Evolutionary conservation across 2,329 filamentous ascomycete genomes (phyloP).

Genomic region (Fusarium paranaense): DNA sequence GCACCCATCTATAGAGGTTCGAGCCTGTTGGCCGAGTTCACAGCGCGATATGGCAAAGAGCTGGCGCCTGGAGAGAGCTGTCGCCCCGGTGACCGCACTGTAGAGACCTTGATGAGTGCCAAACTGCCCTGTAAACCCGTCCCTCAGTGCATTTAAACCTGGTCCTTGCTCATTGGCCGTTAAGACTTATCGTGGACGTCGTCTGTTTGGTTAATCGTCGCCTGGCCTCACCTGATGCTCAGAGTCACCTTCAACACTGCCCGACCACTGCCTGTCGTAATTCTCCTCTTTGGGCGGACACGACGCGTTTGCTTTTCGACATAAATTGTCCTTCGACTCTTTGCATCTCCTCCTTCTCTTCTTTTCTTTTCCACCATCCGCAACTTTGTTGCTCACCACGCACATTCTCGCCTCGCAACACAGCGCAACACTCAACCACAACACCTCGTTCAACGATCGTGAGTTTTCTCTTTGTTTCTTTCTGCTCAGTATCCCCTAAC

Average conservation of each 20-base stretch:
- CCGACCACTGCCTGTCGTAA: not conserved
- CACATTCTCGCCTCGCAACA: not conserved
- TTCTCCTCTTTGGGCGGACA: not conserved
- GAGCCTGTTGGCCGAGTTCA: not conserved
- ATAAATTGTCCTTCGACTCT: not conserved
- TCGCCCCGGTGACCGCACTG: not conserved
- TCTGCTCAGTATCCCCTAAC: not conserved
- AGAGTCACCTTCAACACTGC: not conserved
- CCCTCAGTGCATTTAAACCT: not conserved
- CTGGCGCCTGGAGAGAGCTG: slow-evolving; percentile 17
- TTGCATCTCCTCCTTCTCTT: not conserved
- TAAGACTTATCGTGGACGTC: not conserved
- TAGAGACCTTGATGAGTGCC: not conserved
- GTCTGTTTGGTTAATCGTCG: slow-evolving; percentile 10
- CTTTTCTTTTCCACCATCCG: not conserved
- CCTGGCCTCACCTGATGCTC: slow-evolving; percentile 7
- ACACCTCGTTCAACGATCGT: slow-evolving; percentile 9
- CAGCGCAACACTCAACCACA: slow-evolving; percentile 6
- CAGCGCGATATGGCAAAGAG: not conserved
- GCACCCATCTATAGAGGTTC: not conserved
- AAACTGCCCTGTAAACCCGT: not conserved
- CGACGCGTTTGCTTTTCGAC: not conserved
- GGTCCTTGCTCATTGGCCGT: not conserved
- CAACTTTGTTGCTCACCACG: not conserved
- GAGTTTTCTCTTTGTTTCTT: not conserved